These are phyloP conservation scores for Bruguiera parviflora DNA, from an alignment of 345 rosid species.

Conservation along the genomic window DNA sequence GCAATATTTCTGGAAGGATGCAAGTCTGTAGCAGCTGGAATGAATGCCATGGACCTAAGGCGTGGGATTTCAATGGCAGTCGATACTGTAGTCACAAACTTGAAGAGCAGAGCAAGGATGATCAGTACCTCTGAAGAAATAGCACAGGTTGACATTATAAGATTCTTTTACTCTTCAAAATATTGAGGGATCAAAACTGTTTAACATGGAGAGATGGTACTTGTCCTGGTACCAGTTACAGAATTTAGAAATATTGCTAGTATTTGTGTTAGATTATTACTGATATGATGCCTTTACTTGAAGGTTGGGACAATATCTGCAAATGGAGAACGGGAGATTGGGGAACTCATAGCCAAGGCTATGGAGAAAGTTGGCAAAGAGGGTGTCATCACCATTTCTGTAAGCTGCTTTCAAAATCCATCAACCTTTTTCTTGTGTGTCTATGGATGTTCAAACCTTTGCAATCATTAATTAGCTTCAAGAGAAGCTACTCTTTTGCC, in stretches of 20 bases:
- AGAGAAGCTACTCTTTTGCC: neutral
- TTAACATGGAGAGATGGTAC: neutral
- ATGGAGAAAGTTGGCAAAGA: slow-evolving; percentile 98
- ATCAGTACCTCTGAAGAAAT: slow-evolving; percentile 73
- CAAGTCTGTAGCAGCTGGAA: slow-evolving; percentile 32
- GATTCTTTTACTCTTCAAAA: neutral
- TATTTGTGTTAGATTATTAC: neutral
- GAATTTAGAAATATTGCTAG: neutral
- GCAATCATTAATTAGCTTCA: neutral
- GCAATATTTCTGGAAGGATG: slow-evolving; percentile 26
- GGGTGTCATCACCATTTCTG: slow-evolving; percentile 91
- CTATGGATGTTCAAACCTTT: neutral
- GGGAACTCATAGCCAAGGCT: slow-evolving; percentile 92
- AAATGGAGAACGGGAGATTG: slow-evolving; percentile 94
- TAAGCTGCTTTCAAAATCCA: slow-evolving; percentile 30
- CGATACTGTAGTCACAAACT: slow-evolving; percentile 21
- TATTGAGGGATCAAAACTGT: neutral
- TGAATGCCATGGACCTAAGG: slow-evolving; percentile 33
- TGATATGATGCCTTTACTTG: neutral
- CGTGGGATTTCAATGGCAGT: slow-evolving; percentile 25
- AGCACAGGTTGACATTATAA: slow-evolving; percentile 57
- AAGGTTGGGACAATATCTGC: slow-evolving; percentile 83
- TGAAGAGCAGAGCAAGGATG: slow-evolving; percentile 32
- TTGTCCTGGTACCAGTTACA: neutral
- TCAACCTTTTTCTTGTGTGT: neutral